Conservation (phyloP, 495 filamentous ascomycete genomes). For the Tuber calosporum region DNA sequence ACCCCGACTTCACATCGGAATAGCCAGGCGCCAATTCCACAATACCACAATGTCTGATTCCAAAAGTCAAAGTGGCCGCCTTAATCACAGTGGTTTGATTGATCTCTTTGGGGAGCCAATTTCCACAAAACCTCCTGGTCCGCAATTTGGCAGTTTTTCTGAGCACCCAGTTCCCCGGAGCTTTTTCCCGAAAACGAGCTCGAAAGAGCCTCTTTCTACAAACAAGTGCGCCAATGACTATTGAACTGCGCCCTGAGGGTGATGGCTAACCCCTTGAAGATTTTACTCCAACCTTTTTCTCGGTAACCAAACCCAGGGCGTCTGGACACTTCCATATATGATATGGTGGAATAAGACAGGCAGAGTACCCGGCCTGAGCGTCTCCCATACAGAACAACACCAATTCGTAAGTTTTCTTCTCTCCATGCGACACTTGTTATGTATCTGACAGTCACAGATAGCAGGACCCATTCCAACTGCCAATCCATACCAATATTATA, state of each 20-base stretch:
- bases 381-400: constrained; percentile 29
- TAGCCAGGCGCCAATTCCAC: neutral
- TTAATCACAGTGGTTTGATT: neutral
- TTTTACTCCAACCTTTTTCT: constrained; percentile 90
- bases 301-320: constrained; percentile 59
- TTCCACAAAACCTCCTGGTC: constrained; percentile 53
- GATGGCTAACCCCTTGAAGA: constrained; percentile 51
- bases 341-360: constrained; percentile 53
- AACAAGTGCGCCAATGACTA: constrained; percentile 43
- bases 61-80: neutral
- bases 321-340: constrained; percentile 82
- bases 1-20: neutral
- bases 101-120: constrained; percentile 53
- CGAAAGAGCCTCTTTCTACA: constrained; percentile 46
- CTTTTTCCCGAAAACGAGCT: constrained; percentile 46
- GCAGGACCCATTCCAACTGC: constrained; percentile 47
- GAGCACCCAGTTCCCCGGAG: constrained; percentile 50
- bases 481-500: constrained; percentile 60
- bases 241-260: constrained; percentile 49
- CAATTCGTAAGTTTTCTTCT: constrained; percentile 22
- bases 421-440: neutral
- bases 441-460: constrained; percentile 15
- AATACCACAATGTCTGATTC: neutral
- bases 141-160: constrained; percentile 45
- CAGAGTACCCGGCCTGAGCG: constrained; percentile 17